A percentile compares a stretch with the other conserved stretches of the same genome.
Conservation (phyloP, 2,329 filamentous ascomycete species). For the Fusarium caatingaense region DNA sequence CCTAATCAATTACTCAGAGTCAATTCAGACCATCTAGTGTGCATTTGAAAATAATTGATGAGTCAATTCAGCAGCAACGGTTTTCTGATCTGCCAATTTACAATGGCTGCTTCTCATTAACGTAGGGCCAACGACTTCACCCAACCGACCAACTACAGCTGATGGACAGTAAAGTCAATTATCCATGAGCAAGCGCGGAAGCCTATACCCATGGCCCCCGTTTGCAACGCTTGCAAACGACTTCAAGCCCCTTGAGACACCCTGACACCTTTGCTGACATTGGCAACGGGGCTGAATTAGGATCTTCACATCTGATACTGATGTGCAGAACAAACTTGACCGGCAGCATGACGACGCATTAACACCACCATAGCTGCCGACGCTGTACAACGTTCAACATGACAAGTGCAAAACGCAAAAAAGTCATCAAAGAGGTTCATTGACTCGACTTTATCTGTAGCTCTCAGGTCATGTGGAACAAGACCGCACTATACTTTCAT, state of each 20-base stretch:
- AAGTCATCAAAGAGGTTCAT: neutral
- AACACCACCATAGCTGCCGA: slow-evolving; percentile 17
- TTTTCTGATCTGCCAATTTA: neutral
- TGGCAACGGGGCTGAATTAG: slow-evolving; percentile 13
- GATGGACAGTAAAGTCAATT: neutral
- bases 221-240: neutral
- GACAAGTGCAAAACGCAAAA: neutral
- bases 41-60: neutral
- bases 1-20: neutral
- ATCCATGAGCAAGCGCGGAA: neutral
- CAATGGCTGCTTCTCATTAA: too few relatives aligned
- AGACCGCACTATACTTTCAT: slow-evolving; percentile 21
- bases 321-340: slow-evolving; percentile 31
- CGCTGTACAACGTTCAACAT: slow-evolving; percentile 18
- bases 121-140: too few relatives aligned
- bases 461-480: neutral
- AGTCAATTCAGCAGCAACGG: neutral
- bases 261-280: neutral
- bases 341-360: neutral
- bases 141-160: neutral
- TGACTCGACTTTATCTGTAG: slow-evolving; percentile 15
- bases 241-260: neutral
- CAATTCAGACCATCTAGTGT: neutral
- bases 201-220: too few relatives aligned
- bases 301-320: slow-evolving; percentile 28